Evolutionary conservation across 2,329 filamentous ascomycete species (phyloP), one percentile per base, ranked within the genome.

Genomic region (Geosmithia putterillii): DNA sequence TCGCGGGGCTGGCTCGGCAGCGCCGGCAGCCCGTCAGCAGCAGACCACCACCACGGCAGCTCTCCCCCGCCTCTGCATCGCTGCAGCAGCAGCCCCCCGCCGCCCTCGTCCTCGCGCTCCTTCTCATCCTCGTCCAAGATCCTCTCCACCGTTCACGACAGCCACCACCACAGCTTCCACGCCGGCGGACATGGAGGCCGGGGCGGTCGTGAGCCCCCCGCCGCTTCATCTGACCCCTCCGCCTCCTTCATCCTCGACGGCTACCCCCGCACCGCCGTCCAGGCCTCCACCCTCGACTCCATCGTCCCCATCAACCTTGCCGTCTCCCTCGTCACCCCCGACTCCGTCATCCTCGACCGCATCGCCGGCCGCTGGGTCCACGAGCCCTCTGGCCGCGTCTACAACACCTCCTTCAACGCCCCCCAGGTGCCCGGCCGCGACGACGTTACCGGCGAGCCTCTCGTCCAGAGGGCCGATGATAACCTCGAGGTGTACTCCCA

Each of bases 201-300:
- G n/a, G n/a, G n/a, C n/a, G n/a, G n/a, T n/a, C n/a, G n/a, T n/a
- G n/a, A n/a, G n/a, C n/a, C n/a, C n/a, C n/a, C n/a, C n/a, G n/a
- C n/a, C n/a, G 67, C 71, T 39, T 79, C 81, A 41, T 74, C 92
- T 37, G 74, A 83, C 48, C 84, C 88, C 0, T 69, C 78, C 1
- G 87, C 88, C 8, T 95, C 88, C 1, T 96, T 95, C 61, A 84
- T 98, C 50, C 82, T 98, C 43, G 92, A 98, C 59, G 92, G 92
- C 15, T 98, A 96, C 63, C 92, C 92, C 2, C 83, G 92, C 50
- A 98, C 86, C 7, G 83, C 85, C 1, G 58, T 69, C 3, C 92
- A 98, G 64, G 92, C 89, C 22, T 61, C 66, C 37, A 81, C 81
- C 45, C 74, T 96, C 40, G 88, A 94, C 58, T 66, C 69, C 39